A percentile compares a stretch with the other conserved stretches of the same genome.
phyloP scores from a whole-genome alignment of 2,329 filamentous ascomycete species.

The Metarhizium rileyi region DNA sequence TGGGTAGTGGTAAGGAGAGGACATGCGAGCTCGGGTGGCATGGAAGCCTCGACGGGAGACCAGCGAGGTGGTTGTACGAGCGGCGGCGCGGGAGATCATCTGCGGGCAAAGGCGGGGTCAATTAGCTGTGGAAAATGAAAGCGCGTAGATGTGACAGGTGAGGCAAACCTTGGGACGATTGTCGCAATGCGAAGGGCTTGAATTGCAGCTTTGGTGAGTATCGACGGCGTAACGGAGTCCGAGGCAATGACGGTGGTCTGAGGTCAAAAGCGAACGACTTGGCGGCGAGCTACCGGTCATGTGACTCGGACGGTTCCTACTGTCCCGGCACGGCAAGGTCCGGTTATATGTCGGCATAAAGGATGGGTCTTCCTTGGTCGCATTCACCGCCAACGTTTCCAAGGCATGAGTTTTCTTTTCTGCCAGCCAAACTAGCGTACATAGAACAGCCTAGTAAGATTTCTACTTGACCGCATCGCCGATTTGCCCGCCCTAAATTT shows the following conservation, averaged over 20 bases:
- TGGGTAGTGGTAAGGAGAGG: constrained; percentile 94
- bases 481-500: constrained; percentile 2
- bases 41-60: constrained; percentile 90
- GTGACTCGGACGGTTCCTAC: background rate
- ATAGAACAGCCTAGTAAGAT: constrained; percentile 6
- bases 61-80: constrained; percentile 55
- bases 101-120: constrained; percentile 30
- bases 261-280: constrained; percentile 22
- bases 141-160: constrained; percentile 5
- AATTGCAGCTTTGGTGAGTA: constrained; percentile 16
- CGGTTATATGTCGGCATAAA: constrained; percentile 3
- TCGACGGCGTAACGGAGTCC: constrained; percentile 18
- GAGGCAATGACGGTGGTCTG: constrained; percentile 21
- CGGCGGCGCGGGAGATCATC: constrained; percentile 73
- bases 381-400: constrained; percentile 15
- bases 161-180: constrained; percentile 9
- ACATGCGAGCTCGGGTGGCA: constrained; percentile 74
- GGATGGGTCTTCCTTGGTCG: background rate
- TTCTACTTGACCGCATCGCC: constrained; percentile 5
- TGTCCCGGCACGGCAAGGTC: background rate
- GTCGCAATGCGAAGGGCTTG: constrained; percentile 16
- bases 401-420: constrained; percentile 18
- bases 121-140: constrained; percentile 24
- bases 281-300: background rate
- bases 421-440: constrained; percentile 16